Evolutionary conservation across 768 basidiomycete species (phyloP), one percentile per base, ranked within the genome.

Genomic region (Chalciporus piperatus): DNA sequence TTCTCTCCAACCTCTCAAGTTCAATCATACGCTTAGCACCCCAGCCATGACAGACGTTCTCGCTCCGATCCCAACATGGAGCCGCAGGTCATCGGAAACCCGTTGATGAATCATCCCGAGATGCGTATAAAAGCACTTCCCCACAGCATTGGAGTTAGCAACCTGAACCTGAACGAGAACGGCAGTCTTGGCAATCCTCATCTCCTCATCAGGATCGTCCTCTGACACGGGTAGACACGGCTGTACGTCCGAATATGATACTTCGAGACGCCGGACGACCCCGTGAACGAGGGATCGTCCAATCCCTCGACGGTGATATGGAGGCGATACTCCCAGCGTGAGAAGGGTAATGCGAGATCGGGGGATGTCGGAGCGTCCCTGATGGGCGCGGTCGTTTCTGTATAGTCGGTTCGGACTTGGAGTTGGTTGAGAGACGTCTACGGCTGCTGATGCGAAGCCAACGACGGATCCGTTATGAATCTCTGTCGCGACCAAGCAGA

Each of bases 401-500:
- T n/a, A 23, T 32, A 47, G 20, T 27, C 23, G 16, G 17, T 39
- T 19, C 38, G 43, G 3, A 2, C 8, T 7, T 2, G 48, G 20
- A 11, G 23, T 22, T 9, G 47, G 51, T 10, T 54, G 47, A 8
- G 48, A 45, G 19, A 49, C 32, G 9, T 46, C 59, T 17, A 54
- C 46, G 32, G 55, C 41, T 20, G 68, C 69, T 12, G 69, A 69
- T 16, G 60, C 67, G 38, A 68, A 68, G 14, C 67, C 67, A 3
- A 68, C 10, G 27, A 70, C 45, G 3, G 48, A 27, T 2, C 40
- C 52, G 30, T 39, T 41, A 7, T 37, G n/a, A n/a, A n/a, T 37
- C n/a, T 62, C 62, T n/a, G 40, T 52, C 3, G 69, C 69, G 6
- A 68, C 51, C 1, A 70, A 20, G 49, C 67, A 70, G 22, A 70